Base-by-base conservation (phyloP, 495 filamentous ascomycete genomes). In the Hypoxylon intermedium region DNA sequence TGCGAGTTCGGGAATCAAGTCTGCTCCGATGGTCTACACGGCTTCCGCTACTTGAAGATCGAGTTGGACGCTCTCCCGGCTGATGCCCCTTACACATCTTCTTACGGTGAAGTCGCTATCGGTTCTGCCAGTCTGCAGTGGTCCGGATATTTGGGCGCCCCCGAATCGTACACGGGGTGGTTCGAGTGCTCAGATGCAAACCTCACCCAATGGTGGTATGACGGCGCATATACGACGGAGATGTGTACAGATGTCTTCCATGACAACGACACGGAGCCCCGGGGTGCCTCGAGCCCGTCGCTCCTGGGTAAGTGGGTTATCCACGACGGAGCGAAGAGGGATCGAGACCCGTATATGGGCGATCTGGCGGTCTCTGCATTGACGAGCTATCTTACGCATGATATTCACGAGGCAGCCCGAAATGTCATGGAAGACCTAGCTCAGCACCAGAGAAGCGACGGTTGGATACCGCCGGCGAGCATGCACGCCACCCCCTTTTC, bases 391-490 rank as follows among this genome's bases (percentile, higher is more conserved):
- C 64, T 80, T n/a, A 74, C 72, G 13, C 77, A 78, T 24, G 63
- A 77, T 53, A 66, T 72, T 19, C 59, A 68, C 18, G 62, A 73
- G 37, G 70, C 74, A 1, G 49, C 72, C 4, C 58, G 69, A 4
- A 78, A 80, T 47, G 70, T 80, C 11, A 68, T 80, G 21, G 75
- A 71, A 21, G 76, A 81, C 58, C 55, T 81, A 12, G 76, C 75
- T 0, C 56, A 72, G 24, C 79, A 79, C 48, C 79, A 81, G 55
- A 60, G 77, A 3, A 60, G 55, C 2, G 77, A 81, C 67, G 79
- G 79, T 3, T 81, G 77, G 79, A 80, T 81, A 33, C 77, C 77
- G n/a, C 79, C 79, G 11, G 79, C 79, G 2, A 77, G 73, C 66
- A 81, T 77, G 71, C 69, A 40, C 57, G 72, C 67, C 21, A 41